A percentile compares a stretch with the other conserved stretches of the same genome.
phyloP scores from a whole-genome alignment of 2,329 filamentous ascomycete species.

The Colletotrichum simmondsii region DNA sequence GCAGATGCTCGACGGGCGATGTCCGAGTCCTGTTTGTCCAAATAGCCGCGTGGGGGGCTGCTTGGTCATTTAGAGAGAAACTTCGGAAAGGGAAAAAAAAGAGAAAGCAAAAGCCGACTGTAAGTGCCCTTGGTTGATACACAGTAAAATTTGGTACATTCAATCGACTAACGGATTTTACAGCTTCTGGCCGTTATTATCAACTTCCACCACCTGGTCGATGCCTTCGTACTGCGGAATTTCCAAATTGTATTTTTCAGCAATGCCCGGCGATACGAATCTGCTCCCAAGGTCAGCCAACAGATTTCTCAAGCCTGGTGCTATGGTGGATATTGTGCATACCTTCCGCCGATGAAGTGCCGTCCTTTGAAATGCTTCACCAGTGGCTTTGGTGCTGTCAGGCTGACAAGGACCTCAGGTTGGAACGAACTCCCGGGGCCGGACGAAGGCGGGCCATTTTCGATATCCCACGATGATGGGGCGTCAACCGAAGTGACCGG shows the following conservation, averaged over 20 bases:
- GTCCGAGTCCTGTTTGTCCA: slow-evolving; percentile 69
- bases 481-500: slow-evolving; percentile 92
- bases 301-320: background rate
- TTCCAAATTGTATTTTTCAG: slow-evolving; percentile 87
- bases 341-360: slow-evolving; percentile 92
- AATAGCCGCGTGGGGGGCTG: slow-evolving; percentile 68
- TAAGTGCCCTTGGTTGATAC: background rate
- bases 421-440: slow-evolving; percentile 85
- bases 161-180: slow-evolving; percentile 44
- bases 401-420: slow-evolving; percentile 82
- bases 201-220: slow-evolving; percentile 89
- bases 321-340: slow-evolving; percentile 43
- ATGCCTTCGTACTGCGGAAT: slow-evolving; percentile 85
- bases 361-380: slow-evolving; percentile 85
- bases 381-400: slow-evolving; percentile 94
- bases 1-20: slow-evolving; percentile 64
- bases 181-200: slow-evolving; percentile 61
- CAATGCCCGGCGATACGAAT: slow-evolving; percentile 82
- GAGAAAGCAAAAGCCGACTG: background rate
- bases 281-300: slow-evolving; percentile 51
- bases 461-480: slow-evolving; percentile 94
- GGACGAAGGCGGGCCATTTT: slow-evolving; percentile 80
- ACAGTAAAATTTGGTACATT: slow-evolving; percentile 8
- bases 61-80: slow-evolving; percentile 56
- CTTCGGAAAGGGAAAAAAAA: background rate